Percentiles rank a stretch among this genome's conserved stretches.
phyloP scores from a whole-genome alignment of 2,329 filamentous ascomycete genomes.

The Ceratocystis colombiana region DNA sequence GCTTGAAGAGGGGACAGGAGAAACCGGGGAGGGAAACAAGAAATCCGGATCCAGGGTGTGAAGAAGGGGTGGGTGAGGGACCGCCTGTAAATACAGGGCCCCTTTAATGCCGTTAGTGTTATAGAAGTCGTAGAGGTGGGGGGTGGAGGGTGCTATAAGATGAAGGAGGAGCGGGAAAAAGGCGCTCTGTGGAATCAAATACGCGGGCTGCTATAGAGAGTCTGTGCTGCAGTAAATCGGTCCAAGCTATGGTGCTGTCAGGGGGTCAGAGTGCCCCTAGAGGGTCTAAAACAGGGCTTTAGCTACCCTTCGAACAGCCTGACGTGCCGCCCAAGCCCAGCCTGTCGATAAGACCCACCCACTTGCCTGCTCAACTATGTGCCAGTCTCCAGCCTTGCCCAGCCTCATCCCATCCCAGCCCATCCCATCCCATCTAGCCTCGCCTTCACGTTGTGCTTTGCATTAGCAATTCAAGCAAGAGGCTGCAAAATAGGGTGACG shows the following conservation, averaged over 20 bases:
- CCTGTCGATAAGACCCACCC: neutral
- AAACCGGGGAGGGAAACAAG: neutral
- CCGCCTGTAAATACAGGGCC: neutral
- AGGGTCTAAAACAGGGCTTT: too few relatives aligned
- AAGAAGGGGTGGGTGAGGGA: neutral
- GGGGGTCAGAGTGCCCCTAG: too few relatives aligned
- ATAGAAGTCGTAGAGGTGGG: too few relatives aligned
- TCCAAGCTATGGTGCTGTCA: neutral
- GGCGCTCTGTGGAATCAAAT: too few relatives aligned
- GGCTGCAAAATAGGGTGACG: too few relatives aligned
- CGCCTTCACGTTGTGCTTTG: neutral
- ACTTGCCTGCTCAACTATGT: neutral
- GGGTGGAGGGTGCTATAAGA: too few relatives aligned
- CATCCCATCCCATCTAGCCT: neutral
- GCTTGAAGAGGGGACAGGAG: neutral
- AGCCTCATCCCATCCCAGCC: neutral
- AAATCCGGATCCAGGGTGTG: neutral
- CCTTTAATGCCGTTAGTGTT: too few relatives aligned
- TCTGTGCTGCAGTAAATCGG: neutral
- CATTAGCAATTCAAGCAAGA: too few relatives aligned
- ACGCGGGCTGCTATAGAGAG: too few relatives aligned
- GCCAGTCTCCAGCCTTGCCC: constrained; percentile 8
- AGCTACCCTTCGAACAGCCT: too few relatives aligned
- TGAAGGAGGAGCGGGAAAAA: too few relatives aligned
- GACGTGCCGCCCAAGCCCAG: neutral